Evolutionary conservation across 345 rosid genomes (phyloP).

Genomic region (Lepidium sativum): DNA sequence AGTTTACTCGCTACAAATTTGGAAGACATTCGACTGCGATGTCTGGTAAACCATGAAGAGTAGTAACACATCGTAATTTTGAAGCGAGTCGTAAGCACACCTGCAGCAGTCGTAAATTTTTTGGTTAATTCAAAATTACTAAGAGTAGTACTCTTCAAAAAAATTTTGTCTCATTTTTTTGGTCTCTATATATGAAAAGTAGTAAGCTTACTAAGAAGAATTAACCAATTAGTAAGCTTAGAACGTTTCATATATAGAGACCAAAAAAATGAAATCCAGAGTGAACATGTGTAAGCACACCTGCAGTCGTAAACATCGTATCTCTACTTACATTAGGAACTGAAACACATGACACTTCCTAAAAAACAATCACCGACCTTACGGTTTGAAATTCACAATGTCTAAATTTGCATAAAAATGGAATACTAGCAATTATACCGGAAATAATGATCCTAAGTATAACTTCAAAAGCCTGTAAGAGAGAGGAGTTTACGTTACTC

Average conservation of each 20-base stretch:
- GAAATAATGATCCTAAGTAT: not conserved
- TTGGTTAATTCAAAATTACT: no score
- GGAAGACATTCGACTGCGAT: no score
- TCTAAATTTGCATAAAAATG: not conserved
- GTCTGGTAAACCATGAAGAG: no score
- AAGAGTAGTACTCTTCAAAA: no score
- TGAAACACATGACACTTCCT: not conserved
- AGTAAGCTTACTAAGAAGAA: not conserved
- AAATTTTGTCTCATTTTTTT: no score
- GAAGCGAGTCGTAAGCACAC: no score
- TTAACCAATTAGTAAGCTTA: no score
- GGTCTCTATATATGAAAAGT: no score
- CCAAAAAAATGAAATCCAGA: slow-evolving; percentile 43
- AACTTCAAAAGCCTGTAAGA: not conserved
- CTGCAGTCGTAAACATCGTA: slow-evolving; percentile 34
- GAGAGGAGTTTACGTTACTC: slow-evolving; percentile 69
- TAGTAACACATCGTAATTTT: not conserved
- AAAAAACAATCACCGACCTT: not conserved
- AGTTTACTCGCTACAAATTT: not conserved
- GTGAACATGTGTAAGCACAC: slow-evolving; percentile 98
- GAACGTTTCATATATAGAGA: not conserved
- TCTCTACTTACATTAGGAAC: not conserved
- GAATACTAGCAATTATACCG: not conserved
- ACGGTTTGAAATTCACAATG: not conserved
- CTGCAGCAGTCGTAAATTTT: no score